Evolutionary conservation across 2,329 filamentous ascomycete species (phyloP).

Genomic region (Arachnopeziza araneosa): DNA sequence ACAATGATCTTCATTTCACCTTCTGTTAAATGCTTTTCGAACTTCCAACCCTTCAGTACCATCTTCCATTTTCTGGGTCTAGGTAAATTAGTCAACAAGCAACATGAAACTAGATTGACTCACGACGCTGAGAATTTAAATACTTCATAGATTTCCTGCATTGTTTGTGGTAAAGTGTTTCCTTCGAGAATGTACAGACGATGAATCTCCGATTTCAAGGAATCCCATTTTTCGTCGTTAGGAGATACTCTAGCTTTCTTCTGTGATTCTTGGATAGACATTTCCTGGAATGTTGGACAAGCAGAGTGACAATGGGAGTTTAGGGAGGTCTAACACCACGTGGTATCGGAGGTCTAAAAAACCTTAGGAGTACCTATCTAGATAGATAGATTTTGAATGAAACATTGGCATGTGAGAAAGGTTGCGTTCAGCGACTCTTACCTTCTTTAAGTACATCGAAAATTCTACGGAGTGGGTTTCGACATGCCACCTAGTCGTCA

Average conservation of each 20-base stretch:
- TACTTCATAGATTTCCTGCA: not conserved
- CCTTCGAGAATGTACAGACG: not conserved
- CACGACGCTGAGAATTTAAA: not conserved
- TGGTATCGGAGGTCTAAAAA: too few species aligned
- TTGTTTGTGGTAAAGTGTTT: not conserved
- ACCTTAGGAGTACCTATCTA: too few species aligned
- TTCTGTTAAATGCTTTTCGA: conserved; percentile 1
- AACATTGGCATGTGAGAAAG: not conserved
- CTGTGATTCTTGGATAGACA: not conserved
- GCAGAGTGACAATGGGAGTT: too few species aligned
- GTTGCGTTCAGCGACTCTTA: not conserved
- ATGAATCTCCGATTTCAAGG: not conserved
- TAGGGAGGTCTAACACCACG: too few species aligned
- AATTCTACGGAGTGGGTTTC: not conserved
- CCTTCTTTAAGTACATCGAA: not conserved
- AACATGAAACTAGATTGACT: not conserved
- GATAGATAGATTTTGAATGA: not conserved
- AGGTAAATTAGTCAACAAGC: not conserved
- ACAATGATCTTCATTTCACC: not conserved
- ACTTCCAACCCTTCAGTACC: conserved; percentile 1
- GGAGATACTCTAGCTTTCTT: not conserved
- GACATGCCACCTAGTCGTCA: not conserved
- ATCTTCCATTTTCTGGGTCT: conserved; percentile 3
- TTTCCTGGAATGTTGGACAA: not conserved
- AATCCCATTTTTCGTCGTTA: not conserved